phyloP scores from a whole-genome alignment of 495 filamentous ascomycete genomes.

The Geoglossum glabrum region DNA sequence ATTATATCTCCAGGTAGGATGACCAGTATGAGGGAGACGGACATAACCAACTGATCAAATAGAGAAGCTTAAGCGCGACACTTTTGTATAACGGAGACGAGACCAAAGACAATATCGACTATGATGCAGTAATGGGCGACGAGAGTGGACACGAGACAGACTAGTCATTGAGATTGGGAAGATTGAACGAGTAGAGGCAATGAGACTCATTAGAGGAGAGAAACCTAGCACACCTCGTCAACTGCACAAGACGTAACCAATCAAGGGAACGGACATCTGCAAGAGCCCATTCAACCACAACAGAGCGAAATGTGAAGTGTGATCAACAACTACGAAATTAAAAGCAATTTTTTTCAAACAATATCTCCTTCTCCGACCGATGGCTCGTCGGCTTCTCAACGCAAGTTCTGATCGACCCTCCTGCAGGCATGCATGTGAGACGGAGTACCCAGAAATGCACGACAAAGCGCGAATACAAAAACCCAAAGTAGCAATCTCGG shows the following conservation, averaged over 20 bases:
- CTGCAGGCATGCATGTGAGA: background rate
- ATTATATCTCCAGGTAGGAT: background rate
- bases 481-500: background rate
- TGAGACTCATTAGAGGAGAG: slow-evolving; percentile 1
- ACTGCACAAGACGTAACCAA: background rate
- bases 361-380: background rate
- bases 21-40: background rate
- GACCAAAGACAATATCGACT: background rate
- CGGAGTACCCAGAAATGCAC: background rate
- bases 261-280: background rate
- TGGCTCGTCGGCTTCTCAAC: background rate
- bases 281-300: background rate
- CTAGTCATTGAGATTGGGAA: background rate
- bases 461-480: background rate
- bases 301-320: background rate
- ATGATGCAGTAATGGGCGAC: background rate
- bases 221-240: background rate
- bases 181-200: background rate
- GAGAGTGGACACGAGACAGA: background rate
- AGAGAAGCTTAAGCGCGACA: background rate
- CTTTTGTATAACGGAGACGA: background rate
- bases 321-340: background rate
- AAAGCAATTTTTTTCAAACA: background rate
- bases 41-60: background rate
- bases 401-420: background rate